A percentile compares a stretch with the other conserved stretches of the same genome.
These are phyloP conservation scores for Solanum peruvianum DNA, from an alignment of 257 asterid genomes.

Conservation along the genomic window DNA sequence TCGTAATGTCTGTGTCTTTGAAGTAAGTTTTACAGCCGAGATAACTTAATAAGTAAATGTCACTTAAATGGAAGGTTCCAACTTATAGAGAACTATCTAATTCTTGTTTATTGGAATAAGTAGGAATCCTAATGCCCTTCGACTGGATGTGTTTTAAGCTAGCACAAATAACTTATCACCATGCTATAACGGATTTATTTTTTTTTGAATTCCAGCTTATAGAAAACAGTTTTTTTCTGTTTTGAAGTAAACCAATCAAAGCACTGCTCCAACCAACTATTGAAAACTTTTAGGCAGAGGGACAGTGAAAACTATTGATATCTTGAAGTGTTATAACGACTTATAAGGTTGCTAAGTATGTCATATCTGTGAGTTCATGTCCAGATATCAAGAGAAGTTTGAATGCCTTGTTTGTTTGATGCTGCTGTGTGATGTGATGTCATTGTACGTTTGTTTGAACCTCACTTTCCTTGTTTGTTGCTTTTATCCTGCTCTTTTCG, in stretches of 20 bases:
- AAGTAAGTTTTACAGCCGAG: neutral
- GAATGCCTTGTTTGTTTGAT: neutral
- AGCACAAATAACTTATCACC: neutral
- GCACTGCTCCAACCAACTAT: neutral
- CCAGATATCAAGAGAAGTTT: neutral
- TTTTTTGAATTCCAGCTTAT: neutral
- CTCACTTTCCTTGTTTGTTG: neutral
- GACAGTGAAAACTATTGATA: neutral
- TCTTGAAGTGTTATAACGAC: neutral
- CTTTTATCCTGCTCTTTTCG: neutral
- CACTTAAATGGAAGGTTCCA: neutral
- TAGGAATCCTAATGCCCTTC: neutral
- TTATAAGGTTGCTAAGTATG: neutral
- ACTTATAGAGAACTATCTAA: neutral
- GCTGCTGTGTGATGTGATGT: neutral
- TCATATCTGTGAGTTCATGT: neutral
- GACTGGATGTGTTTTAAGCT: neutral
- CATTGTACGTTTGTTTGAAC: neutral
- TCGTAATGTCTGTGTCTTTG: neutral
- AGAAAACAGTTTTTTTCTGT: neutral
- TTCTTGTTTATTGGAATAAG: neutral
- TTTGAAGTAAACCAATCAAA: neutral
- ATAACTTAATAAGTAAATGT: neutral
- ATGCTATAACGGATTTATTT: neutral
- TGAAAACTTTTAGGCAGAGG: neutral